These are phyloP conservation scores for Trametes sanguinea DNA, from an alignment of 768 basidiomycete genomes.

Conservation along the genomic window DNA sequence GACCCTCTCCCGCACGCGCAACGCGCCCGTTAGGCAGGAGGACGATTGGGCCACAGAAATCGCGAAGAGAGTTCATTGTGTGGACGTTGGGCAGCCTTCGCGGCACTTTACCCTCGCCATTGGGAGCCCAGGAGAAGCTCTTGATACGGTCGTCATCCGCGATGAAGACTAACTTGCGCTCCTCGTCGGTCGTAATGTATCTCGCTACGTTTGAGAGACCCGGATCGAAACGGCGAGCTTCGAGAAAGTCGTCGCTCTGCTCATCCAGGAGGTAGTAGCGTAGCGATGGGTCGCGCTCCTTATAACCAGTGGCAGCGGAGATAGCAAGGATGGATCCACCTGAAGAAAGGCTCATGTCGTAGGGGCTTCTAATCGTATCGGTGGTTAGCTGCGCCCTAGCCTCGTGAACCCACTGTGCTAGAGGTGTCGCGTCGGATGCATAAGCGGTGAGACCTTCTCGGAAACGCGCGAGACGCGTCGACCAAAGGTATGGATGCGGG, in stretches of 20 bases:
- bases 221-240: conserved; percentile 1
- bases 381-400: conserved; percentile 37
- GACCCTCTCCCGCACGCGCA: conserved; percentile 37
- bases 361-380: conserved; percentile 22
- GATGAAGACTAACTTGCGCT: conserved; percentile 38
- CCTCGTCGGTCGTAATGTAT: conserved; percentile 32
- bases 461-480: conserved; percentile 40
- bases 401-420: conserved; percentile 36
- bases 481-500: conserved; percentile 30
- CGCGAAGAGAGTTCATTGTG: conserved; percentile 32
- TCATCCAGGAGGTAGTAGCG: conserved; percentile 28
- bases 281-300: conserved; percentile 36
- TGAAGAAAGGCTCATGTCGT: conserved; percentile 23
- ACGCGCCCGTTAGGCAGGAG: conserved; percentile 32
- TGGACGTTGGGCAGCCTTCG: conserved; percentile 31
- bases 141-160: conserved; percentile 41
- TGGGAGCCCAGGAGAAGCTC: conserved; percentile 36
- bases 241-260: conserved; percentile 4
- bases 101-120: not conserved
- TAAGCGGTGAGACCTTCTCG: conserved; percentile 20
- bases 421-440: conserved; percentile 21
- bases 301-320: conserved; percentile 33
- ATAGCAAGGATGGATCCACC: conserved; percentile 32
- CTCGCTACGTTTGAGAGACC: conserved; percentile 30
- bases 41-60: conserved; percentile 34